Conservation (phyloP, 192 early-diverging fungal species). For the Backusella tarrabulga region DNA sequence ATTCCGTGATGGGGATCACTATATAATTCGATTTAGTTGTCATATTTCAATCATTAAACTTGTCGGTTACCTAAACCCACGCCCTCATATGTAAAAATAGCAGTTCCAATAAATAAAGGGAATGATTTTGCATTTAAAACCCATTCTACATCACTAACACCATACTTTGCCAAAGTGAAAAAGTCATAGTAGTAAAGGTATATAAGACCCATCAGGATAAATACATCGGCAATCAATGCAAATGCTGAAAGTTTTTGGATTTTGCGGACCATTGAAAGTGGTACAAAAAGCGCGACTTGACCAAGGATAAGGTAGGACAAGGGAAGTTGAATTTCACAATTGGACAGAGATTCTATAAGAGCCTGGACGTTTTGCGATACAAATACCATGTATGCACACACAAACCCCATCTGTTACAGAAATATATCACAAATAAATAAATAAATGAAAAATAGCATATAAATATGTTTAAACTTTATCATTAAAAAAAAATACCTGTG, state of each 20-base stretch:
- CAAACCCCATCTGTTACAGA: slow-evolving; percentile 71
- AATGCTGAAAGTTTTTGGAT: slow-evolving; percentile 85
- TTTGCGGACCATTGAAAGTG: slow-evolving; percentile 83
- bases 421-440: neutral
- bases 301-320: slow-evolving; percentile 56
- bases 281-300: slow-evolving; percentile 76
- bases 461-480: neutral
- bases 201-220: slow-evolving; percentile 83
- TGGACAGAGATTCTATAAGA: slow-evolving; percentile 66
- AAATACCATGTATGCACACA: slow-evolving; percentile 90
- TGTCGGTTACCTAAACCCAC: slow-evolving; percentile 35
- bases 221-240: slow-evolving; percentile 85
- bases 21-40: neutral
- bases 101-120: slow-evolving; percentile 89
- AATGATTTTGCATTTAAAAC: slow-evolving; percentile 78
- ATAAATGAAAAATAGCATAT: neutral
- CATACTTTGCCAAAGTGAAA: slow-evolving; percentile 53
- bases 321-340: slow-evolving; percentile 57
- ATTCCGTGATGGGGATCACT: slow-evolving; percentile 66
- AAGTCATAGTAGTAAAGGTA: slow-evolving; percentile 82
- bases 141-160: slow-evolving; percentile 61
- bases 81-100: slow-evolving; percentile 86
- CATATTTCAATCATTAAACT: neutral
- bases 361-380: slow-evolving; percentile 86
- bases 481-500: slow-evolving; percentile 27